A percentile compares a stretch with the other conserved stretches of the same genome.
Conservation (phyloP, 805 yeast genomes). For the Naumovozyma baii region DNA sequence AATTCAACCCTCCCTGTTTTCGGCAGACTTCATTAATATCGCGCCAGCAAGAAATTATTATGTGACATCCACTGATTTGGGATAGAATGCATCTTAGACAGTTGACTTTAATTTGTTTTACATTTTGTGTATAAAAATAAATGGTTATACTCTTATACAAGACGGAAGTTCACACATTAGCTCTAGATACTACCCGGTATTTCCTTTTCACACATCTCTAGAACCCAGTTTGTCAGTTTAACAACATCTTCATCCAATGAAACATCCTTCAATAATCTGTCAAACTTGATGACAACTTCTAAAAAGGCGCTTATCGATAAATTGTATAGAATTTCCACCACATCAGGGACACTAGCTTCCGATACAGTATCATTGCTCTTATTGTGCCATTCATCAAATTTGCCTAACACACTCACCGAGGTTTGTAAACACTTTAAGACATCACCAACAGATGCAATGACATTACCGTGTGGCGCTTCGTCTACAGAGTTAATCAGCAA, state of each 20-base stretch:
- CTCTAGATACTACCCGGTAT: background rate
- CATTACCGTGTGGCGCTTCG: conserved; percentile 51
- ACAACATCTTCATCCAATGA: conserved; percentile 53
- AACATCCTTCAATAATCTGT: conserved; percentile 54
- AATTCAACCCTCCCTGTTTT: too few species aligned
- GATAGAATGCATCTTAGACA: too few species aligned
- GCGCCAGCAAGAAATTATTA: too few species aligned
- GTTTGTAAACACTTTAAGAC: conserved; percentile 49
- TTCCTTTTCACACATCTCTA: conserved; percentile 35
- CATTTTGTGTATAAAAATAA: too few species aligned
- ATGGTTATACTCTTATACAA: too few species aligned
- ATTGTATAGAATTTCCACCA: conserved; percentile 50
- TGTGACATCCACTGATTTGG: too few species aligned
- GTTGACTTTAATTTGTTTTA: too few species aligned
- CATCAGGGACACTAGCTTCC: too few species aligned
- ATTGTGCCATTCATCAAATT: conserved; percentile 32
- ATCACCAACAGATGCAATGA: conserved; percentile 48
- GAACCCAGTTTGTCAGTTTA: conserved; percentile 62
- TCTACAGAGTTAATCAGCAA: conserved; percentile 43
- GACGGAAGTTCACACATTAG: too few species aligned
- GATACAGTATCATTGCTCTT: too few species aligned
- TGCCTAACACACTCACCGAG: conserved; percentile 46
- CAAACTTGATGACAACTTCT: conserved; percentile 54
- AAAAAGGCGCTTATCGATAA: conserved; percentile 54
- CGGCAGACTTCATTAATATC: too few species aligned